Evolutionary conservation across 306 rosid genomes (phyloP).

Genomic region (peach (Prunus persica)): Prunus_persica_NCBIv2 NC_034015.1:20042001-20042500

Average conservation of each 20-base stretch:
- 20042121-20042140: slow-evolving; percentile 85
- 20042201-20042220: slow-evolving; percentile 57
- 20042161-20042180: slow-evolving; percentile 58
- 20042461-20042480: slow-evolving; percentile 29
- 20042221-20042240: slow-evolving; percentile 77
- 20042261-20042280: slow-evolving; percentile 50
- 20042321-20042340: slow-evolving; percentile 60
- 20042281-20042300: slow-evolving; percentile 64
- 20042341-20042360: slow-evolving; percentile 51
- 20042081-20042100: slow-evolving; percentile 38
- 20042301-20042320: slow-evolving; percentile 65
- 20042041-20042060: slow-evolving; percentile 26
- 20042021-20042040: slow-evolving; percentile 57
- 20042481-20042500: slow-evolving; percentile 45
- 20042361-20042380: slow-evolving; percentile 55
- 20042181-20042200: slow-evolving; percentile 44
- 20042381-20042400: slow-evolving; percentile 46
- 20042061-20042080: slow-evolving; percentile 32
- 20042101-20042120: slow-evolving; percentile 57
- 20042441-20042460: slow-evolving; percentile 46
- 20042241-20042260: slow-evolving; percentile 55
- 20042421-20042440: slow-evolving; percentile 60
- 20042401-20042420: slow-evolving; percentile 50
- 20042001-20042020: slow-evolving; percentile 60
- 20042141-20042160: slow-evolving; percentile 71